phyloP scores from a whole-genome alignment of 2,329 filamentous ascomycete genomes.

The Apiospora kogelbergensis region DNA sequence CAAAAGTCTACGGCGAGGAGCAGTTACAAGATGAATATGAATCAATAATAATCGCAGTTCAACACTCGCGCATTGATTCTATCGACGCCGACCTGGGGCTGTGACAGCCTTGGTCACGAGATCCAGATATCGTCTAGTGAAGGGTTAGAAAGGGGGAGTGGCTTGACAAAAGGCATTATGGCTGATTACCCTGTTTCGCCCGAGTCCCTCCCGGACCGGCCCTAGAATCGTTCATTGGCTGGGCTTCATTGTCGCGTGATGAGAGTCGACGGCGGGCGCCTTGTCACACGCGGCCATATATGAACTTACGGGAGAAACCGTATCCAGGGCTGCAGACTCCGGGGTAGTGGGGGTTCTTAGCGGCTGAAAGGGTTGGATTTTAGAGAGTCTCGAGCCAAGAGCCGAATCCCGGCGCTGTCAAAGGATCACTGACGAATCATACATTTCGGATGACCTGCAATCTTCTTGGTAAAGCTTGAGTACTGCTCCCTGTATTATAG shows the following conservation, averaged over 20 bases:
- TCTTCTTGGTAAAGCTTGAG: background rate
- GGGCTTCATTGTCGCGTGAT: background rate
- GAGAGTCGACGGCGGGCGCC: background rate
- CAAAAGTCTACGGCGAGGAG: background rate
- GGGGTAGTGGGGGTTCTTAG: slow-evolving; percentile 1
- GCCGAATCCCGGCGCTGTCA: background rate
- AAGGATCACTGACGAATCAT: background rate
- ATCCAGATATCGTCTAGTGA: background rate
- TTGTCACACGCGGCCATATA: background rate
- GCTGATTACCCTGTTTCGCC: background rate
- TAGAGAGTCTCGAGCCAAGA: background rate
- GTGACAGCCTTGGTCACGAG: background rate
- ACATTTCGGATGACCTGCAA: background rate
- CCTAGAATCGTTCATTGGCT: background rate
- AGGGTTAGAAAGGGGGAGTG: background rate
- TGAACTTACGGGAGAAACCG: slow-evolving; percentile 4
- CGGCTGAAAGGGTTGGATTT: background rate
- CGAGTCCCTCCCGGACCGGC: background rate
- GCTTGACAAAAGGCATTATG: background rate
- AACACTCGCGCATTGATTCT: background rate
- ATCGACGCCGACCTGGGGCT: background rate
- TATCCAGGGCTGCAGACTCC: background rate
- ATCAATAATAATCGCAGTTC: background rate
- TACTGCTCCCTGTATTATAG: background rate
- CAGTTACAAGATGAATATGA: background rate